These are phyloP conservation scores for Mychonastes homosphaera DNA, from an alignment of 139 green algal species.

Conservation along the genomic window DNA sequence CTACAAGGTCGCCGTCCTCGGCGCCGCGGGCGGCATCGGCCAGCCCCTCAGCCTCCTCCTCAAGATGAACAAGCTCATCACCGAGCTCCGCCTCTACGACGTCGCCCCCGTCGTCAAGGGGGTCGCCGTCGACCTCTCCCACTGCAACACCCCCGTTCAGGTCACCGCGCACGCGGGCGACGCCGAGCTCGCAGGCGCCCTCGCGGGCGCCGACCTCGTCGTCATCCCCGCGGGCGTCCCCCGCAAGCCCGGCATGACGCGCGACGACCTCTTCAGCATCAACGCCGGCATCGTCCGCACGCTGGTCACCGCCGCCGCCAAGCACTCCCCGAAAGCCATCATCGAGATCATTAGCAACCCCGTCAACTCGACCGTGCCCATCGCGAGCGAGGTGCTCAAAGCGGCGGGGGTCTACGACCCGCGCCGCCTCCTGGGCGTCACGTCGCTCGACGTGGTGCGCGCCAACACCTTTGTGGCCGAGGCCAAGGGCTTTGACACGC, in stretches of 20 bases:
- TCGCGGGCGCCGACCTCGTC: slow-evolving; percentile 61
- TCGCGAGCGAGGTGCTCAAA: slow-evolving; percentile 85
- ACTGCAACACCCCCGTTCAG: slow-evolving; percentile 82
- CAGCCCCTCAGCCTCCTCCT: slow-evolving; percentile 78
- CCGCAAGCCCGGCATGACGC: slow-evolving; percentile 96
- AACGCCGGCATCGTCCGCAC: slow-evolving; percentile 90
- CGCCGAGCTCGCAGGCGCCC: slow-evolving; percentile 55
- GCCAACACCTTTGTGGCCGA: slow-evolving; percentile 81
- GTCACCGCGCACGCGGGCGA: slow-evolving; percentile 61
- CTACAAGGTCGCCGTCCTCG: slow-evolving; percentile 60
- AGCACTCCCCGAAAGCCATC: slow-evolving; percentile 63
- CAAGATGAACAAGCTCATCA: slow-evolving; percentile 78
- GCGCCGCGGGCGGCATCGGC: slow-evolving; percentile 75
- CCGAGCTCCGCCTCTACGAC: slow-evolving; percentile 92
- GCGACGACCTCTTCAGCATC: slow-evolving; percentile 98
- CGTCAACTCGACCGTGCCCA: slow-evolving; percentile 98
- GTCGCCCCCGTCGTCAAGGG: slow-evolving; percentile 74
- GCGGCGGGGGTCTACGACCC: slow-evolving; percentile 77
- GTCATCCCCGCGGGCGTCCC: slow-evolving; percentile 85
- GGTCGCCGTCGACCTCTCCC: slow-evolving; percentile 85
- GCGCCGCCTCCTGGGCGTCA: slow-evolving; percentile 85
- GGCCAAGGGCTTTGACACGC: slow-evolving; percentile 22
- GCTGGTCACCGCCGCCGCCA: slow-evolving; percentile 58
- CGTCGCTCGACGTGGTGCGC: slow-evolving; percentile 90
- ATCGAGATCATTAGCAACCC: slow-evolving; percentile 97